Percentiles rank a stretch among this genome's conserved stretches.
Conservation (phyloP, 148 eudicot species). For the Silene conica region DNA sequence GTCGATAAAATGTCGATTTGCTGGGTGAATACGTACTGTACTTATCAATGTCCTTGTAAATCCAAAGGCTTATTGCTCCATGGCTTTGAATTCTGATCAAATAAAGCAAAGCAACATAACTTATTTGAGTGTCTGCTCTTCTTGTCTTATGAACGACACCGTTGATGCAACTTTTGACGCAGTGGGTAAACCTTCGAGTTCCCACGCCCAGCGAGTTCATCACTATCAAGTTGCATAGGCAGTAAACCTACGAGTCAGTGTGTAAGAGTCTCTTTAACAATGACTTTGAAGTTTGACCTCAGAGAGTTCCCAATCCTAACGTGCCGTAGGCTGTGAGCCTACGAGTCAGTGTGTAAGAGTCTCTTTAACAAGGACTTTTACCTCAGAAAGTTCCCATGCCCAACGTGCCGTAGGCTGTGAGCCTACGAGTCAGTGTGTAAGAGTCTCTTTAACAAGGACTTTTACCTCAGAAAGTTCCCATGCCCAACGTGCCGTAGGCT, state of each 20-base stretch:
- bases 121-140: no score
- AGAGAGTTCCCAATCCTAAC: neutral
- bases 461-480: neutral
- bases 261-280: neutral
- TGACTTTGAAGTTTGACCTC: neutral
- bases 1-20: neutral
- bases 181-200: no score
- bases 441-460: neutral
- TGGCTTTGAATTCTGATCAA: neutral
- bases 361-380: neutral
- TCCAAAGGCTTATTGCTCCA: neutral
- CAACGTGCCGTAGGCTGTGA: neutral
- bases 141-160: no score
- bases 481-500: neutral
- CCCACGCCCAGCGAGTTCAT: no score
- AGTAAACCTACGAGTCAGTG: neutral
- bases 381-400: neutral
- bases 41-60: neutral
- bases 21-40: no score
- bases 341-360: neutral
- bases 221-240: no score
- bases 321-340: neutral
- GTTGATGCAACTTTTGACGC: no score
- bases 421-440: neutral
- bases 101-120: neutral